Conservation (phyloP, 768 basidiomycete species). For the Boletus pseudo-olivaceus region DNA sequence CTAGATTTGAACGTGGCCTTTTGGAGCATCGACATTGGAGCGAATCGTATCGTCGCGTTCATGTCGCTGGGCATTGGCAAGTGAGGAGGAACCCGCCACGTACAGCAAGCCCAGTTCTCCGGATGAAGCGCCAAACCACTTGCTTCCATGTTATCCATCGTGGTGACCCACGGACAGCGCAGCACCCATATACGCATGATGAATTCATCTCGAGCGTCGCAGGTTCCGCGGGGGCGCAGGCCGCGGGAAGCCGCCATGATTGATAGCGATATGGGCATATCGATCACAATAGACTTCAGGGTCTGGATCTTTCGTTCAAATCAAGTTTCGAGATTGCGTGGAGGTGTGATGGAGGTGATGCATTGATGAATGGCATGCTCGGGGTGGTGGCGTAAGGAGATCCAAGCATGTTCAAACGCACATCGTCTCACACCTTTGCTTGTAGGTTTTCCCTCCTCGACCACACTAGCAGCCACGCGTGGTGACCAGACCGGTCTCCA, state of each 20-base stretch:
- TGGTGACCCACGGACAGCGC: neutral
- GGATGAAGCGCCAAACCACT: neutral
- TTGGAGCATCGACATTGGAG: neutral
- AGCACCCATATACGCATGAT: constrained; percentile 1
- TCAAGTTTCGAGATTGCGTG: neutral
- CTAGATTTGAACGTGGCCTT: neutral
- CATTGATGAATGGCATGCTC: neutral
- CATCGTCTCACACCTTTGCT: neutral
- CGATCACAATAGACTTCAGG: constrained; percentile 15
- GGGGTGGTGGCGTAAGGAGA: neutral
- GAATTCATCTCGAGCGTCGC: constrained; percentile 4
- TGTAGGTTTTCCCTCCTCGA: neutral
- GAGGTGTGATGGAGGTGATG: neutral
- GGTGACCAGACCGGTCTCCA: neutral
- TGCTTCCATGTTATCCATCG: neutral
- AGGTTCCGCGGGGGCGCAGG: constrained; percentile 4
- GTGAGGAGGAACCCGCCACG: no score
- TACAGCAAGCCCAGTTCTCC: constrained; percentile 8
- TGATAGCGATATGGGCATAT: neutral
- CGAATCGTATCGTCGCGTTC: neutral
- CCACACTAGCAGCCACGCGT: neutral
- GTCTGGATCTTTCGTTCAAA: neutral
- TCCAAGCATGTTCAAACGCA: neutral
- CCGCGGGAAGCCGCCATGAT: constrained; percentile 16
- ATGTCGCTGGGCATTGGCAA: neutral